A percentile compares a stretch with the other conserved stretches of the same genome.
phyloP scores from a whole-genome alignment of 1,284 basidiomycete genomes.

The Cutaneotrichosporon sp. region DNA sequence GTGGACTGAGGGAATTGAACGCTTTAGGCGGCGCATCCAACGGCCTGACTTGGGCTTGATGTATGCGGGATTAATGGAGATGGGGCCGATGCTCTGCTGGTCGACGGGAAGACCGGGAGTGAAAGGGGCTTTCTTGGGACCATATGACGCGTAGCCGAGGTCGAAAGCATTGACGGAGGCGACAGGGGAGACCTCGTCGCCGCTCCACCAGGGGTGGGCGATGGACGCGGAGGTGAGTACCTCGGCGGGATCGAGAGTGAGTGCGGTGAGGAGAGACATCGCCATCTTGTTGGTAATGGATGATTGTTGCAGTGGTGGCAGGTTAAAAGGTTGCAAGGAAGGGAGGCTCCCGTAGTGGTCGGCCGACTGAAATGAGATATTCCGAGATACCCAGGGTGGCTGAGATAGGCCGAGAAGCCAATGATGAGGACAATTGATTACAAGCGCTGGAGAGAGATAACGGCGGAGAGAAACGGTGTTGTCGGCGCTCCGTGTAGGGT shows the following conservation, averaged over 20 bases:
- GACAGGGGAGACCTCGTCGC: not conserved
- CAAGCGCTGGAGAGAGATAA: too few species aligned
- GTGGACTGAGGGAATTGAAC: too few species aligned
- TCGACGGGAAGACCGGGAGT: too few species aligned
- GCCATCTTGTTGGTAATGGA: not conserved
- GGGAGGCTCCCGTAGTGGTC: too few species aligned
- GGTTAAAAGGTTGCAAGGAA: not conserved
- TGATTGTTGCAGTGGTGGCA: not conserved
- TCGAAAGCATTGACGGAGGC: not conserved
- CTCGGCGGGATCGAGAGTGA: not conserved
- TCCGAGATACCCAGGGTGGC: too few species aligned
- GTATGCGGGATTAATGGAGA: not conserved
- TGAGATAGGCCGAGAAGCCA: too few species aligned
- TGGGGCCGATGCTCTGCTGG: not conserved
- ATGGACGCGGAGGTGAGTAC: not conserved
- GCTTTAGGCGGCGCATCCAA: too few species aligned
- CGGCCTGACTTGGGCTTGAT: too few species aligned
- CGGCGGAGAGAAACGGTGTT: too few species aligned
- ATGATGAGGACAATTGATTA: too few species aligned
- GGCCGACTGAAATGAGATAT: not conserved
- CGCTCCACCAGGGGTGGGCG: not conserved
- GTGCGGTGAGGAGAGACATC: not conserved
- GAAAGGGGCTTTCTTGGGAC: too few species aligned
- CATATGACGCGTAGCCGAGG: not conserved
- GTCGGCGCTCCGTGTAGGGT: too few species aligned